Percentiles rank a stretch among this genome's conserved stretches.
Conservation (phyloP, 2,329 filamentous ascomycete species). For the Whalleya microplaca region DNA sequence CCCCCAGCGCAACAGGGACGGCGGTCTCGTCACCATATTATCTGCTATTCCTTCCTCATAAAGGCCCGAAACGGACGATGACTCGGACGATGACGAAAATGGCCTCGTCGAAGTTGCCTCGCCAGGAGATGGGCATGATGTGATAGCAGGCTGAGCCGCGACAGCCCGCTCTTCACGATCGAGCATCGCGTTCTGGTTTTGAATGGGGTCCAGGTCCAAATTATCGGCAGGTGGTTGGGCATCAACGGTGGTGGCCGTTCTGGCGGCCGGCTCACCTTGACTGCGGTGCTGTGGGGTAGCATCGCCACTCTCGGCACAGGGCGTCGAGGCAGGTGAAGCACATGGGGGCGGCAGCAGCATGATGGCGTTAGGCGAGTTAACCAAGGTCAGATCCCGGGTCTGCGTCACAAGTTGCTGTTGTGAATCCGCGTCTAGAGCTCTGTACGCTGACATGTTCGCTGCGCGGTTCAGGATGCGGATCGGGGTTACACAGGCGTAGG, state of each 20-base stretch:
- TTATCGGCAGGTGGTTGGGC: conserved; percentile 33
- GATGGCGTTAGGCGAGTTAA: conserved; percentile 21
- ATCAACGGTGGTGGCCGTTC: conserved; percentile 34
- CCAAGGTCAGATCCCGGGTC: conserved; percentile 39
- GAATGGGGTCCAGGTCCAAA: conserved; percentile 18
- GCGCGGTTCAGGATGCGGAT: conserved; percentile 6
- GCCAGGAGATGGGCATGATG: conserved; percentile 14
- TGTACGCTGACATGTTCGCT: conserved; percentile 15
- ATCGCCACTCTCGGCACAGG: conserved; percentile 30
- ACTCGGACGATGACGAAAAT: conserved; percentile 17
- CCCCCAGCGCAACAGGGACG: conserved; percentile 27
- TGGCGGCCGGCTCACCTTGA: conserved; percentile 29
- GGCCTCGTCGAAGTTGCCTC: conserved; percentile 9
- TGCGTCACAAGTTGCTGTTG: conserved; percentile 39
- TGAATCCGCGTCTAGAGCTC: conserved; percentile 14
- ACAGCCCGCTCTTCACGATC: conserved; percentile 19
- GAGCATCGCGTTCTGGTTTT: conserved; percentile 9
- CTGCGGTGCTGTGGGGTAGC: conserved; percentile 25
- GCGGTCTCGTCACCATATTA: conserved; percentile 17
- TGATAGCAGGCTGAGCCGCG: conserved; percentile 18
- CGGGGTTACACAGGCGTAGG: conserved; percentile 11
- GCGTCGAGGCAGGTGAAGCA: conserved; percentile 23
- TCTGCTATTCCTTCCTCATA: conserved; percentile 23
- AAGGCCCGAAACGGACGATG: conserved; percentile 12
- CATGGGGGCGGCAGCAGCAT: conserved; percentile 22